phyloP scores from a whole-genome alignment of 31 red algal species.

The Odonthalia washingtoniensis region DNA sequence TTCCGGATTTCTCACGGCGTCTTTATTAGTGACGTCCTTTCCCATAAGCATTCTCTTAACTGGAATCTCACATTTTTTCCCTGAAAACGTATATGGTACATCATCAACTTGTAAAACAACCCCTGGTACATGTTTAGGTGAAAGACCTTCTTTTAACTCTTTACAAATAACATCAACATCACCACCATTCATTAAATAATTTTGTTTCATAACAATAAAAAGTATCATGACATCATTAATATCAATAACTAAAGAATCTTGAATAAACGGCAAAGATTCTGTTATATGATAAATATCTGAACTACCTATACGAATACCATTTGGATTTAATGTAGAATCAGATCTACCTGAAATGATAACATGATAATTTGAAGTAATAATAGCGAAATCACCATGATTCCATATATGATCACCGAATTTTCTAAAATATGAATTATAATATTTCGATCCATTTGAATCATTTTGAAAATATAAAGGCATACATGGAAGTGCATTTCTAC shows the following conservation, averaged over 20 bases:
- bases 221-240: too few species aligned
- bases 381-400: conserved; percentile 90
- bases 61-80: conserved; percentile 88
- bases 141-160: too few species aligned
- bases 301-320: conserved; percentile 89
- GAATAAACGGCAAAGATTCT: conserved; percentile 51
- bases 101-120: conserved; percentile 63
- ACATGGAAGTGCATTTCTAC: conserved; percentile 57
- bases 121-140: conserved; percentile 79
- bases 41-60: conserved; percentile 78
- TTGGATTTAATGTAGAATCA: conserved; percentile 90
- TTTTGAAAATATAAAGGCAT: conserved; percentile 84
- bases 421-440: conserved; percentile 73
- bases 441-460: conserved; percentile 52
- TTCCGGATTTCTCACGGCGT: conserved; percentile 59
- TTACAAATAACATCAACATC: too few species aligned
- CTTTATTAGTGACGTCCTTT: conserved; percentile 31
- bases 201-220: too few species aligned
- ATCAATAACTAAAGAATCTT: conserved; percentile 61
- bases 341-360: conserved; percentile 81
- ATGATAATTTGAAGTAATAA: conserved; percentile 1
- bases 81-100: conserved; percentile 81
- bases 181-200: too few species aligned
- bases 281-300: conserved; percentile 76
- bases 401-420: conserved; percentile 67